Conservation (phyloP, 768 basidiomycete genomes). For the Porphyrellus cyaneotinctus region DNA sequence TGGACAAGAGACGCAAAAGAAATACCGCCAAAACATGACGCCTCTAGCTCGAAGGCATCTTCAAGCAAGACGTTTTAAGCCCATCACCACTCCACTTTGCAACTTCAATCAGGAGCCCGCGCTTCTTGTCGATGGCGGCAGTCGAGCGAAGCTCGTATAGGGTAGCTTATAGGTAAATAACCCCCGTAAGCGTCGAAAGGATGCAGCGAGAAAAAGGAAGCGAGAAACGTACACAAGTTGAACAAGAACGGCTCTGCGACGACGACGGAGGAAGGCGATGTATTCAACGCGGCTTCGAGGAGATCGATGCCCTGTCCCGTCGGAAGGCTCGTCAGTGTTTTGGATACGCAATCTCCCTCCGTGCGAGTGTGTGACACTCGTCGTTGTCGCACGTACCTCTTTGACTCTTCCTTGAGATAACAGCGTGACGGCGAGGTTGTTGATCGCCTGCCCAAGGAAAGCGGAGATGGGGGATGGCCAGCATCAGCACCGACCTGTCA, state of each 20-base stretch:
- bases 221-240: constrained; percentile 62
- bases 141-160: constrained; percentile 78
- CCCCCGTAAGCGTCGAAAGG: background rate
- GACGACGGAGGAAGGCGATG: constrained; percentile 67
- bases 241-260: constrained; percentile 81
- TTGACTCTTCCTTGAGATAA: constrained; percentile 68
- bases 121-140: constrained; percentile 71
- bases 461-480: background rate
- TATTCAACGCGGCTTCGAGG: constrained; percentile 56
- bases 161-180: constrained; percentile 44
- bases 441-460: constrained; percentile 50
- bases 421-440: constrained; percentile 70
- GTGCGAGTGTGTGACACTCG: background rate
- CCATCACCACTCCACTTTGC: constrained; percentile 88
- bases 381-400: constrained; percentile 45
- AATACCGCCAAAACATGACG: background rate
- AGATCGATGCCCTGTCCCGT: constrained; percentile 58
- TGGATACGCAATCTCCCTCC: no score
- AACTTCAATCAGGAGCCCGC: constrained; percentile 66
- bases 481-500: background rate
- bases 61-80: constrained; percentile 68
- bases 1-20: no score
- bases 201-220: background rate
- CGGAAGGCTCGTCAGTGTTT: background rate
- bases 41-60: constrained; percentile 60